phyloP scores from a whole-genome alignment of 768 basidiomycete species.

The Macrolepiota fuliginosa region DNA sequence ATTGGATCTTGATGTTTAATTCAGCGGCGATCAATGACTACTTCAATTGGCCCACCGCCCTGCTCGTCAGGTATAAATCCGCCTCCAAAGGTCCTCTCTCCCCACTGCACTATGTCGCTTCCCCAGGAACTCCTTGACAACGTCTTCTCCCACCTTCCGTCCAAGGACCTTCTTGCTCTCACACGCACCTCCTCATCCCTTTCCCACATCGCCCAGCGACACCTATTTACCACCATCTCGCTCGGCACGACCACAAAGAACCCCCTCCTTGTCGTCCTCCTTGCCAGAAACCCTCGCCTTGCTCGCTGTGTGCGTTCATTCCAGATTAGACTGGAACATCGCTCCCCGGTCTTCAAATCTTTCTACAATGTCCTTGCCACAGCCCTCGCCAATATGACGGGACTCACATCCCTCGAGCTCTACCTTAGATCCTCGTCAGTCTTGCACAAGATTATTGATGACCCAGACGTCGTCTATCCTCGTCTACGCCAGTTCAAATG shows the following conservation, averaged over 20 bases:
- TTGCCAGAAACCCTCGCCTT: conserved; percentile 54
- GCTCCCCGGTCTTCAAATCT: conserved; percentile 35
- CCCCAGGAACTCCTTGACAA: conserved; percentile 64
- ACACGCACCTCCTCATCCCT: conserved; percentile 41
- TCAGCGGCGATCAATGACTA: conserved; percentile 36
- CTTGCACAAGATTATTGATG: conserved; percentile 28
- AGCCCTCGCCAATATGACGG: conserved; percentile 61
- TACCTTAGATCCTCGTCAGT: conserved; percentile 55
- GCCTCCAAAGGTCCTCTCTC: conserved; percentile 6
- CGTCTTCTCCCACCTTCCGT: conserved; percentile 33
- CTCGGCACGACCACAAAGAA: conserved; percentile 43
- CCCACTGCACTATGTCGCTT: conserved; percentile 32
- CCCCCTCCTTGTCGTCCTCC: conserved; percentile 48
- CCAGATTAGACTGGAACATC: conserved; percentile 47
- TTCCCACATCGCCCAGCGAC: conserved; percentile 50
- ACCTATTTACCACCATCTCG: conserved; percentile 60
- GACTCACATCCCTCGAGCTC: conserved; percentile 55
- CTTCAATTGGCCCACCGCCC: conserved; percentile 26
- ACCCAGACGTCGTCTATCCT: conserved; percentile 32
- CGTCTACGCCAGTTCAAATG: conserved; percentile 54
- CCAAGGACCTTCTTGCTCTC: conserved; percentile 45
- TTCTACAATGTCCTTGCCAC: conserved; percentile 48
- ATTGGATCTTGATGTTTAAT: conserved; percentile 14
- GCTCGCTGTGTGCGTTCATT: conserved; percentile 64
- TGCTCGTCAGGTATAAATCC: conserved; percentile 16